Conservation (phyloP, 345 rosid genomes). For the Clausena lansium region DNA sequence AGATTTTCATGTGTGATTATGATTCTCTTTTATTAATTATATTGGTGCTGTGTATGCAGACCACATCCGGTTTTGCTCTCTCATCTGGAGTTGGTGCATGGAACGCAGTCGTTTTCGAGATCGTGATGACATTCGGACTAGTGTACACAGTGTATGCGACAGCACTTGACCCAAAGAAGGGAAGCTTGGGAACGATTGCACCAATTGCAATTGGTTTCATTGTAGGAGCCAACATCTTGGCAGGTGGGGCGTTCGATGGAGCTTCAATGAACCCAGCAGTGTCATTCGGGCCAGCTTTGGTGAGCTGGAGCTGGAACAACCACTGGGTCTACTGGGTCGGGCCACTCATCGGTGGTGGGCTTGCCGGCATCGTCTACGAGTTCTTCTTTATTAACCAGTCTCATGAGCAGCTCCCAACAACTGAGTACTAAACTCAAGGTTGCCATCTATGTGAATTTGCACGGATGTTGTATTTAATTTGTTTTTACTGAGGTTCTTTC, state of each 20-base stretch:
- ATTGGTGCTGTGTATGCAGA: conserved; percentile 28
- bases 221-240: conserved; percentile 87
- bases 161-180: conserved; percentile 83
- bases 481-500: neutral
- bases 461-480: conserved; percentile 21
- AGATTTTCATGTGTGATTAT: too few relatives aligned
- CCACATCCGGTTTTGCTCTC: conserved; percentile 49
- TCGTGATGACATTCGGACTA: conserved; percentile 91
- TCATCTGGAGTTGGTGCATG: conserved; percentile 69
- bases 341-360: conserved; percentile 79
- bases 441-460: neutral
- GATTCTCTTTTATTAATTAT: too few relatives aligned
- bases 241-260: conserved; percentile 88
- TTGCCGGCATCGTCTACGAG: conserved; percentile 80
- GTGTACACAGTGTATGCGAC: conserved; percentile 95
- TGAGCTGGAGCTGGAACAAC: conserved; percentile 84
- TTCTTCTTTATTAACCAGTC: conserved; percentile 55
- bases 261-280: conserved; percentile 98
- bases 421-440: conserved; percentile 61
- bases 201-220: conserved; percentile 90
- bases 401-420: conserved; percentile 63
- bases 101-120: conserved; percentile 85
- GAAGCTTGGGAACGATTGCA: conserved; percentile 65
- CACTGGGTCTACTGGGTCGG: conserved; percentile 99
- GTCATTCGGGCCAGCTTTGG: conserved; percentile 89